A percentile compares a stretch with the other conserved stretches of the same genome.
Evolutionary conservation across 805 yeast genomes (phyloP).

Genomic region (Saturnispora bothae): DNA sequence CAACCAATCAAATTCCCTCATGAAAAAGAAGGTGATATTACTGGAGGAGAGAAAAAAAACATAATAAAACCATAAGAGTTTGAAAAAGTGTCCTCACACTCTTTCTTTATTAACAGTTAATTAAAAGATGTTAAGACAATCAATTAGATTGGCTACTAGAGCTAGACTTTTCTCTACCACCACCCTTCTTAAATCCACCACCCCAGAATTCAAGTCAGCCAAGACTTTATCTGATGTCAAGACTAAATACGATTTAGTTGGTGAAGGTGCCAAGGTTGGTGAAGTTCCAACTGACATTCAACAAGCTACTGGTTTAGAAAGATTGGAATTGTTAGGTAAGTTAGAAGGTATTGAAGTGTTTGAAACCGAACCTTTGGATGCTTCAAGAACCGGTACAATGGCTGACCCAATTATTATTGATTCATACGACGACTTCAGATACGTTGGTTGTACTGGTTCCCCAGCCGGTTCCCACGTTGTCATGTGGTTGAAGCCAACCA

Average conservation of each 20-base stretch:
- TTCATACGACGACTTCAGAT: slow-evolving; percentile 85
- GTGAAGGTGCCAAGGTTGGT: slow-evolving; percentile 80
- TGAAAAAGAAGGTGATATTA: not conserved
- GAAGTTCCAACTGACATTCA: slow-evolving; percentile 87
- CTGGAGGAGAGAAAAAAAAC: not conserved
- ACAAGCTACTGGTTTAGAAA: slow-evolving; percentile 97
- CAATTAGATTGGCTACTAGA: slow-evolving; percentile 27
- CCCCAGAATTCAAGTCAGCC: slow-evolving; percentile 51
- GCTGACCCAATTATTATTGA: slow-evolving; percentile 83
- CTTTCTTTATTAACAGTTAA: not conserved
- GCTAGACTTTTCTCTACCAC: slow-evolving; percentile 28
- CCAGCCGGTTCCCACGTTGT: slow-evolving; percentile 88
- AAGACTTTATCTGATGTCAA: slow-evolving; percentile 63
- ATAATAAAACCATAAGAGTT: too few species aligned
- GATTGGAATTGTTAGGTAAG: slow-evolving; percentile 89
- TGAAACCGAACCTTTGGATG: slow-evolving; percentile 79
- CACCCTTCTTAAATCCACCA: slow-evolving; percentile 19
- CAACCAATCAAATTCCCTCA: slow-evolving; percentile 2
- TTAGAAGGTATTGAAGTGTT: slow-evolving; percentile 91
- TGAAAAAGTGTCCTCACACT: not conserved
- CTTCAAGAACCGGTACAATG: slow-evolving; percentile 85
- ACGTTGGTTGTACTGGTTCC: slow-evolving; percentile 94
- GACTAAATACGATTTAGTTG: slow-evolving; percentile 68
- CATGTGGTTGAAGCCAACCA: slow-evolving; percentile 87
- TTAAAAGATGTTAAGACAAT: slow-evolving; percentile 26